A percentile compares a stretch with the other conserved stretches of the same genome.
phyloP scores from a whole-genome alignment of 2,329 filamentous ascomycete species.

The Coleophoma eucalyptorum region DNA sequence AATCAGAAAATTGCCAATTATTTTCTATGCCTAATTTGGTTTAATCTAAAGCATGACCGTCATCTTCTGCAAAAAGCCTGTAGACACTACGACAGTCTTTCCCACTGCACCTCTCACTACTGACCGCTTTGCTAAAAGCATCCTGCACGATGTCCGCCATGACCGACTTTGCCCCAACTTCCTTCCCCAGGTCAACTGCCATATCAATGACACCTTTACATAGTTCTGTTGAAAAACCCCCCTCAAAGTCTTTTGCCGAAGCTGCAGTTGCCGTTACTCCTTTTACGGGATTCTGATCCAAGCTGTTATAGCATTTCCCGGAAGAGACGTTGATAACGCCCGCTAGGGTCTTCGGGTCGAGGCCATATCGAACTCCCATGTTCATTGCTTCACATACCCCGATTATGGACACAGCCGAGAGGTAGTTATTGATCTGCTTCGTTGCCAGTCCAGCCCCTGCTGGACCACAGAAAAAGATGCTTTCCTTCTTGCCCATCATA shows the following conservation, averaged over 20 bases:
- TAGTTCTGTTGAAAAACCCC: slow-evolving; percentile 54
- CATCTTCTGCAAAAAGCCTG: slow-evolving; percentile 4
- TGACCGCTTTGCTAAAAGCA: neutral
- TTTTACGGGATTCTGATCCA: slow-evolving; percentile 28
- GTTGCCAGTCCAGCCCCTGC: slow-evolving; percentile 51
- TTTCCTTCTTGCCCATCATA: slow-evolving; percentile 45
- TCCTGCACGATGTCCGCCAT: neutral
- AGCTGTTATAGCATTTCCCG: slow-evolving; percentile 26
- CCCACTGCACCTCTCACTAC: slow-evolving; percentile 3
- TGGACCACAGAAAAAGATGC: slow-evolving; percentile 50
- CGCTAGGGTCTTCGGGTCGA: slow-evolving; percentile 48
- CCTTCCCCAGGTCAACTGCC: slow-evolving; percentile 48
- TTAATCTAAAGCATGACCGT: neutral
- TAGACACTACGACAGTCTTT: slow-evolving; percentile 6
- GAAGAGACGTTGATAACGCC: slow-evolving; percentile 46
- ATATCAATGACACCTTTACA: slow-evolving; percentile 56
- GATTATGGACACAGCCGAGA: slow-evolving; percentile 53
- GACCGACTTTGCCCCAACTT: slow-evolving; percentile 25
- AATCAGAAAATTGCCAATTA: no score
- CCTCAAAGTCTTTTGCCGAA: slow-evolving; percentile 28
- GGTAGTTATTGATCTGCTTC: slow-evolving; percentile 59
- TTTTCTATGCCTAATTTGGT: no score
- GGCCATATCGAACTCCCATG: slow-evolving; percentile 53
- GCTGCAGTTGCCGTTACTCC: slow-evolving; percentile 26
- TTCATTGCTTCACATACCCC: slow-evolving; percentile 55